Base-by-base conservation (phyloP, 345 rosid genomes). In the Syzygium aqueum region DNA sequence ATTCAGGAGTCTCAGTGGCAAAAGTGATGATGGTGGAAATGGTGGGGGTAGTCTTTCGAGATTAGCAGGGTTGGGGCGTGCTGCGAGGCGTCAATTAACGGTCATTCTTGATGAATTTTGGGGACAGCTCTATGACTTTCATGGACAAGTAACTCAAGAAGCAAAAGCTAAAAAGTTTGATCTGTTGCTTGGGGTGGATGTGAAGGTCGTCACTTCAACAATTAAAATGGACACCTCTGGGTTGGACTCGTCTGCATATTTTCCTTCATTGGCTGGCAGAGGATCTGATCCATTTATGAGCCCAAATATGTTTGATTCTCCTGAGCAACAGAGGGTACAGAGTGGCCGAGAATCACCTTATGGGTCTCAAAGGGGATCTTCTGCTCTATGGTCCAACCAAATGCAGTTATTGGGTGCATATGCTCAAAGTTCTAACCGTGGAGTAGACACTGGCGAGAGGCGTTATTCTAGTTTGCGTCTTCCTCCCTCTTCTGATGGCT, bases 11-110 rank as follows among this genome's bases (percentile, higher is more conserved):
- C 93, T 94, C 86, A 91, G 95, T 86, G 95, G 99, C 16, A 94
- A 91, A 92, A 88, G 93, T 90, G 99, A 97, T 89, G 99, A 95
- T 25, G 93, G 93, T 85, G 99, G 97, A 83, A 96, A 91, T 92
- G 95, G 97, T 88, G 86, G 92, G 50, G 99, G 97, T 84, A 96
- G 99, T 89, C 98, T 98, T 88, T 96, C 99, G 50, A 95, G 97
- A 91, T 92, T 98, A 91, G 96, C 94, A 88, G 99, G 99, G 82
- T 89, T 98, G 87, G 99, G 99, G 17, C 98, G 99, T 87, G 98
- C 98, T 86, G 98, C 99, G 8, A 92, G 99, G 90, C 94, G 97
- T 51, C 97, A 98, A 84, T 87, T 98, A 88, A 94, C 98, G 84
- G 89, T 88, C 8, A 92, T 87, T 86, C 97, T 98, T 65, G 97